Conservation (phyloP, 1,139 yeast genomes). For the Suhomyces taliae region DNA sequence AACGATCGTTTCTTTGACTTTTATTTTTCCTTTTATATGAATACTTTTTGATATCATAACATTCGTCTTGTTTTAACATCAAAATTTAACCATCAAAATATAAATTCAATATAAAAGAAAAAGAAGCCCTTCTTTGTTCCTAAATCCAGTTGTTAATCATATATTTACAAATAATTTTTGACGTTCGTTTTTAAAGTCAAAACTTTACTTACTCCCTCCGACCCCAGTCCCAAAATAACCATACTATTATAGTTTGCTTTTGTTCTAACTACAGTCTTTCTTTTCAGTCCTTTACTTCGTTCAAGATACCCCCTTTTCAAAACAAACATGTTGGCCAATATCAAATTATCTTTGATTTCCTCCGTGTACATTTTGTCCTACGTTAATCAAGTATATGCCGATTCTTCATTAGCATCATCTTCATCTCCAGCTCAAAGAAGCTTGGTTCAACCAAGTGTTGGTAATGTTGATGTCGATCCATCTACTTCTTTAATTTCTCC, state of each 20-base stretch:
- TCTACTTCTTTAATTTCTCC: not conserved
- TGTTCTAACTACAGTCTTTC: constrained; percentile 18
- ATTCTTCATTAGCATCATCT: not conserved
- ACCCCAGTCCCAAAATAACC: not conserved
- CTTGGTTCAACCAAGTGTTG: no score
- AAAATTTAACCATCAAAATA: no score
- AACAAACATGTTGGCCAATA: constrained; percentile 10
- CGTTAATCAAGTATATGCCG: constrained; percentile 6
- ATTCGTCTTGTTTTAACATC: no score
- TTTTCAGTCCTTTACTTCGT: constrained; percentile 7
- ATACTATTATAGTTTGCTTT: constrained; percentile 5
- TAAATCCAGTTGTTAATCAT: no score
- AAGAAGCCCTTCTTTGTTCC: no score
- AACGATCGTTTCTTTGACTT: no score
- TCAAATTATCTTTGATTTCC: constrained; percentile 9
- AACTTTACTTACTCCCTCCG: not conserved
- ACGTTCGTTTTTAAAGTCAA: no score
- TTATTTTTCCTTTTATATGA: no score
- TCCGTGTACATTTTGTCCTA: constrained; percentile 11
- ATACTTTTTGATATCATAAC: no score
- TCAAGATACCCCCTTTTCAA: not conserved
- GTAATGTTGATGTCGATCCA: not conserved
- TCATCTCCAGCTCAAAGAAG: no score
- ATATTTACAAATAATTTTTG: no score
- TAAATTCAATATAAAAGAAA: no score